These are phyloP conservation scores for Centella asiatica DNA, from an alignment of 129 eudicot species.

Conservation along the genomic window DNA sequence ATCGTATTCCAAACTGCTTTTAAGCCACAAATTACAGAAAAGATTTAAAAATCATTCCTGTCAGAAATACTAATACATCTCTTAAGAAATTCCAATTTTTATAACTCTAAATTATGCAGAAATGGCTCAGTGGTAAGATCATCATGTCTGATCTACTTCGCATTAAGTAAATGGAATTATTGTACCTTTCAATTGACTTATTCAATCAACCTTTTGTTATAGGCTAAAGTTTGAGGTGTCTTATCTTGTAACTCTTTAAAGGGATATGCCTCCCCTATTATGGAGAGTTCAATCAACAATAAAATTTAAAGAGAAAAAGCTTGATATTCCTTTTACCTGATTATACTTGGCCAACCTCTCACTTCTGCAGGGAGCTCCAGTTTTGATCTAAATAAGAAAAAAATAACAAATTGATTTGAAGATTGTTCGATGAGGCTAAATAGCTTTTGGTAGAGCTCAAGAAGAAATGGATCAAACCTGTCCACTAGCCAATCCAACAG, in stretches of 20 bases:
- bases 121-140: too few relatives aligned
- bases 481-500: constrained; percentile 97
- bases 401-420: neutral
- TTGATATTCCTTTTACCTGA: constrained; percentile 42
- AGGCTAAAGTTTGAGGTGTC: too few relatives aligned
- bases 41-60: neutral
- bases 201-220: too few relatives aligned
- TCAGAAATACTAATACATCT: neutral
- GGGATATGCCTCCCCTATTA: too few relatives aligned
- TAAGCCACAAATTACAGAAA: neutral
- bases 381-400: constrained; percentile 53
- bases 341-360: constrained; percentile 93
- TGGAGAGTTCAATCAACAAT: neutral
- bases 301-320: neutral
- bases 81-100: too few relatives aligned
- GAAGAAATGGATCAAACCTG: constrained; percentile 38
- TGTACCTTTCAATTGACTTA: too few relatives aligned
- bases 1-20: neutral
- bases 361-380: constrained; percentile 97
- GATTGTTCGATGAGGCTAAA: neutral
- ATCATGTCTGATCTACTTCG: too few relatives aligned
- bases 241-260: too few relatives aligned
- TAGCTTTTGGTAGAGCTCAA: neutral
- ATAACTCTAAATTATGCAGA: too few relatives aligned
- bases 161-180: too few relatives aligned